Evolutionary conservation across 805 yeast genomes (phyloP), one percentile per base, ranked within the genome.

Genomic region (Schizosaccharomyces pombe): DNA sequence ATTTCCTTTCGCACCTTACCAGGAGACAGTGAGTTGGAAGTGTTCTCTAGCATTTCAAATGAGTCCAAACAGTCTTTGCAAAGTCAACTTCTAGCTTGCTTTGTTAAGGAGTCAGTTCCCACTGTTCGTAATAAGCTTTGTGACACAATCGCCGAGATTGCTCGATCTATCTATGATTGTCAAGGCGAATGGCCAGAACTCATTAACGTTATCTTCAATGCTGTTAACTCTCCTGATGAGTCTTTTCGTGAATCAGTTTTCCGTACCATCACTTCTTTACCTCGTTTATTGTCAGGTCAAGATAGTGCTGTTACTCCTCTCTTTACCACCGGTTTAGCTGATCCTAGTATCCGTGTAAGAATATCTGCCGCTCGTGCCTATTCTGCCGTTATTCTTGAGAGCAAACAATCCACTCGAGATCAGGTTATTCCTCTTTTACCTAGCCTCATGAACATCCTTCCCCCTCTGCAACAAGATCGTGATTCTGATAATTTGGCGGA

Each of bases 101-200:
- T 89, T 61, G 57, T 62, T 31, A 65, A 77, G 9, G 79, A 73
- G 57, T 85, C 80, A 64, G 70, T 82, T n/a, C 77, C 77, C 57
- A 77, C 76, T 58, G 85, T 85, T 32, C 79, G 96, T 64, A 95
- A 89, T 66, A 91, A 89, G 64, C 70, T 91, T 52, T 80, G 95
- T 1, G 98, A 91, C 70, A 94, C 94, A 6, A 81, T 91, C 52
- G 84, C 96, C 0, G 97, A 87, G 67, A 77, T 89, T 51, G 93
- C 95, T 43, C 12, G 60, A 57, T 3, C 79, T 19, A 55, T 34
- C 8, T 22, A 22, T 16, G 12, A 31, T 14, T 22, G 55, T 78
- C 81, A 78, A 56, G 79, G 76, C 12, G 65, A 70, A 52, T 89
- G 98, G 98, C 76, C 80, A 14, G 87, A 84, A 47, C 74, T 91